Evolutionary conservation across 768 basidiomycete species (phyloP).

Genomic region (Mycena chlorophos): DNA sequence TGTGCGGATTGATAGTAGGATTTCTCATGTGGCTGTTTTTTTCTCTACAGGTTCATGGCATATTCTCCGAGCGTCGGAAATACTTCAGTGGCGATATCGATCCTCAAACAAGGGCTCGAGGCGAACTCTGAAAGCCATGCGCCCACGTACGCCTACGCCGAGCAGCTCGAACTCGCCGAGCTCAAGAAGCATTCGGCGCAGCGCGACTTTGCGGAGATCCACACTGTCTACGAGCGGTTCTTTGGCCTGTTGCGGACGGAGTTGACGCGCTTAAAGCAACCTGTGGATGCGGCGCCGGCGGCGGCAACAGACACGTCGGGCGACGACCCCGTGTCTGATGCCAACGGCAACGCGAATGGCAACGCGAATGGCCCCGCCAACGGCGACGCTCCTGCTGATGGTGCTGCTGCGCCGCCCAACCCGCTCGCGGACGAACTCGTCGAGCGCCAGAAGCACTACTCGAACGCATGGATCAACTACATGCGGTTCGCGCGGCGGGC

Average conservation of each 20-base stretch:
- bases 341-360: not conserved
- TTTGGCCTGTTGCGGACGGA: constrained; percentile 62
- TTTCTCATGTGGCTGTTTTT: not conserved
- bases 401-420: no score
- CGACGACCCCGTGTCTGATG: not conserved
- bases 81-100: constrained; percentile 76
- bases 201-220: constrained; percentile 64
- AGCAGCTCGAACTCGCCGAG: constrained; percentile 52
- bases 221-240: constrained; percentile 71
- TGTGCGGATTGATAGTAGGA: no score
- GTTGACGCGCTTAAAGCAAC: constrained; percentile 58
- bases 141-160: constrained; percentile 87
- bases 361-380: not conserved
- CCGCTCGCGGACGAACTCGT: constrained; percentile 39
- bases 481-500: constrained; percentile 90
- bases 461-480: constrained; percentile 83
- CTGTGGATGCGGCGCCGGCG: no score
- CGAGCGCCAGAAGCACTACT: constrained; percentile 68
- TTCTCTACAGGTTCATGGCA: constrained; percentile 78
- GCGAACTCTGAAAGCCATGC: constrained; percentile 89
- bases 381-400: no score
- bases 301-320: not conserved
- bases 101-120: constrained; percentile 81
- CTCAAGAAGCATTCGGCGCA: constrained; percentile 51
- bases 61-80: constrained; percentile 72